Evolutionary conservation across 129 eudicot genomes (phyloP).

Genomic region (Rutidosis leptorrhynchoides): DNA sequence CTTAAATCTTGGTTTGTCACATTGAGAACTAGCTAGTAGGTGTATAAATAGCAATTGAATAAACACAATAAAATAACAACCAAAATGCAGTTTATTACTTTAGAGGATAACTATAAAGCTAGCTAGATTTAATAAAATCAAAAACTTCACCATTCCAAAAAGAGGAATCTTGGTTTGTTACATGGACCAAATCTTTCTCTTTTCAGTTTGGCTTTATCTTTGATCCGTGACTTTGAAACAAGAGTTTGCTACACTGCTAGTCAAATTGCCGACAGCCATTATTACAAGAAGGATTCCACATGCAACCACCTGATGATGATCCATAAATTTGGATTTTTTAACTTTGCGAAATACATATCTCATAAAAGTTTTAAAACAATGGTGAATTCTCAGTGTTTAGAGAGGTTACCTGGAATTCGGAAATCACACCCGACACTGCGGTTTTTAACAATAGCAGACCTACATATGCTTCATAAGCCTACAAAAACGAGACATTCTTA

Average conservation of each 20-base stretch:
- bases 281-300: slow-evolving; percentile 78
- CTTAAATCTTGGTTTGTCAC: no score
- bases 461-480: slow-evolving; percentile 93
- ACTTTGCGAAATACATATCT: background rate
- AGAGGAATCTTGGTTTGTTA: background rate
- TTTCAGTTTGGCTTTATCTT: slow-evolving; percentile 84
- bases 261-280: slow-evolving; percentile 92
- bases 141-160: no score
- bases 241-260: slow-evolving; percentile 80
- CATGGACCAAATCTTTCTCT: slow-evolving; percentile 25
- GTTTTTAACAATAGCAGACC: slow-evolving; percentile 80
- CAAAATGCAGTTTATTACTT: background rate
- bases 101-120: background rate
- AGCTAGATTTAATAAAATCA: slow-evolving; percentile 1
- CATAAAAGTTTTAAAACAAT: background rate
- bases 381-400: background rate
- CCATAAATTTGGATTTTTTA: background rate
- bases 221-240: slow-evolving; percentile 65
- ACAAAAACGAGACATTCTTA: slow-evolving; percentile 15
- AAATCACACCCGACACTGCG: slow-evolving; percentile 59
- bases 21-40: background rate
- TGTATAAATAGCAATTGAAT: background rate
- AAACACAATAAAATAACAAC: no score
- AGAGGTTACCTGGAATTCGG: slow-evolving; percentile 93
- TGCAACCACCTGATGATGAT: slow-evolving; percentile 55